Evolutionary conservation across 768 basidiomycete genomes (phyloP), one percentile per base, ranked within the genome.

Genomic region (Krasilnikovozyma curviuscula): DNA sequence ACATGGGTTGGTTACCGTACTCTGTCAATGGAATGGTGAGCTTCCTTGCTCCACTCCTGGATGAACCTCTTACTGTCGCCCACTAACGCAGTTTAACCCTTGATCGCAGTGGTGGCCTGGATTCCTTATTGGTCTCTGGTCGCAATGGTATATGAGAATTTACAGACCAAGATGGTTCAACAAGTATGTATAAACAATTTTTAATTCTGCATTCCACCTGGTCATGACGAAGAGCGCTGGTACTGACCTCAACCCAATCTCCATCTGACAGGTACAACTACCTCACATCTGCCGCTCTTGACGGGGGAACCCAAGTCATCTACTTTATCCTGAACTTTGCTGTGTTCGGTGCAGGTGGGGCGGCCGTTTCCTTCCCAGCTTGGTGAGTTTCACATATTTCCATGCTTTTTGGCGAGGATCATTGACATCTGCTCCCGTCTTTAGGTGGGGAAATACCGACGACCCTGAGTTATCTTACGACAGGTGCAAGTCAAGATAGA

Each of bases 271-370:
- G n/a, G n/a, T 67, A 69, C 60, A 68, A 71, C 56, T n/a, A 69
- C 56, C 61, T 72, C 38, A 60, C 68, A 10, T 69, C 67, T 16
- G 69, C 71, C 7, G 70, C 70, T n/a, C 61, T 77, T 30, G 76
- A 77, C 56, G 76, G 76, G 24, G 76, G 77, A 8, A 72, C 74
- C 14, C 67, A 73, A 59, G 71, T 75, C 16, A 75, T 75, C 73
- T 58, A 71, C 13, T 72, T 72, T 61, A 71, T 72, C 48, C 64
- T 71, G 43, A 64, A 61, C 45, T 63, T 66, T 44, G 64, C 65
- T 10, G 65, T 65, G 35, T 64, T 66, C 34, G 67, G 67, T 16
- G 71, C 71, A 12, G 68, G 69, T 44, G 67, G 69, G 5, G 65
- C 66, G 16, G 65, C 64, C 4, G 60, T 72, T 7, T 54, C 45